Conservation (phyloP, 2,329 filamentous ascomycete species). For the Cladosporium austrohemisphaericum region DNA sequence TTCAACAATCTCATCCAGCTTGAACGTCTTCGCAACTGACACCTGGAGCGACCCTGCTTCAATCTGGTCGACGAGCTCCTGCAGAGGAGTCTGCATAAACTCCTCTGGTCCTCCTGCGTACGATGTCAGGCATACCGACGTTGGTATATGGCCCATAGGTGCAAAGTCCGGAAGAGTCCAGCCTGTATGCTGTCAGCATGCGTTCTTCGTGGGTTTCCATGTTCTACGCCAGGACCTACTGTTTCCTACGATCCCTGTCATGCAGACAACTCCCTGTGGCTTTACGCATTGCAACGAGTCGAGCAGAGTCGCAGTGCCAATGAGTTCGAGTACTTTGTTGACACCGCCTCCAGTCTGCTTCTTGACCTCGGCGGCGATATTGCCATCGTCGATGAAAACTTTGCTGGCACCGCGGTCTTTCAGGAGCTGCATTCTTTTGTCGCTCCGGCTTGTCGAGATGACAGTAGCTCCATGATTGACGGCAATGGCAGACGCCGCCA, state of each 20-base stretch:
- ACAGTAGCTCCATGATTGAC: constrained; percentile 41
- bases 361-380: constrained; percentile 36
- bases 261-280: constrained; percentile 41
- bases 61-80: constrained; percentile 38
- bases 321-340: constrained; percentile 47
- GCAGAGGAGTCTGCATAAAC: constrained; percentile 42
- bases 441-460: constrained; percentile 39
- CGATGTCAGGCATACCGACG: constrained; percentile 38
- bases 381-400: constrained; percentile 44
- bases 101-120: constrained; percentile 40
- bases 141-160: constrained; percentile 44
- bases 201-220: background rate
- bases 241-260: constrained; percentile 47
- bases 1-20: constrained; percentile 44
- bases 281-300: constrained; percentile 44
- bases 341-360: constrained; percentile 31
- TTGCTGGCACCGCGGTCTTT: constrained; percentile 40
- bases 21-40: constrained; percentile 41
- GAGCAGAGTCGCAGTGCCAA: constrained; percentile 41
- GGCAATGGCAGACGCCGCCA: constrained; percentile 46
- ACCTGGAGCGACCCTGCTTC: constrained; percentile 39
- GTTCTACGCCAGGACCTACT: background rate
- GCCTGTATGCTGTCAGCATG: constrained; percentile 13
- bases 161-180: constrained; percentile 40
- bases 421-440: constrained; percentile 37